Percentiles rank a stretch among this genome's conserved stretches.
These are phyloP conservation scores for Coniochaeta sp. DNA, from an alignment of 2,329 filamentous ascomycete genomes.

Conservation along the genomic window DNA sequence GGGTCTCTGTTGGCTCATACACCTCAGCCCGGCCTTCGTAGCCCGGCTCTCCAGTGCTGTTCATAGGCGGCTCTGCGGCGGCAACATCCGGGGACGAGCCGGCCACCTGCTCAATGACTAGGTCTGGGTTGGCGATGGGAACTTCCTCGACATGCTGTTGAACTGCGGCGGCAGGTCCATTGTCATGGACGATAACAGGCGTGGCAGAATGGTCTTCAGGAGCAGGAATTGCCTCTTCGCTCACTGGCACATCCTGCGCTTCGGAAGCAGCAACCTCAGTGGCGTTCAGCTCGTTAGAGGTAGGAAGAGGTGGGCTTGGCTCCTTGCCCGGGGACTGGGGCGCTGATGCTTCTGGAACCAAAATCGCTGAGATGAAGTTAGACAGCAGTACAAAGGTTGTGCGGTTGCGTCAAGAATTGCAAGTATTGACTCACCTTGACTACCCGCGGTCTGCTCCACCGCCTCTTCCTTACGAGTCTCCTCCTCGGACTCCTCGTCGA, in stretches of 20 bases:
- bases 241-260: neutral
- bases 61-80: neutral
- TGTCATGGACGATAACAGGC: neutral
- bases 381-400: too few relatives aligned
- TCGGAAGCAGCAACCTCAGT: neutral
- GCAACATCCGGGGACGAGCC: neutral
- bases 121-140: neutral
- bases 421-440: neutral
- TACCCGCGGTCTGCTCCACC: neutral
- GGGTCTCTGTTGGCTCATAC: conserved; percentile 49
- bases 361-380: neutral
- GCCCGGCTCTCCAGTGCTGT: neutral
- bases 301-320: neutral
- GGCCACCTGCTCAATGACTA: neutral
- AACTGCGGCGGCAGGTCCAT: neutral
- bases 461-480: neutral
- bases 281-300: neutral
- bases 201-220: neutral
- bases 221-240: neutral
- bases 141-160: neutral
- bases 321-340: neutral
- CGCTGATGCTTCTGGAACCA: neutral
- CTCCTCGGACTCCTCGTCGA: neutral
- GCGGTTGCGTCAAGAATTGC: neutral
- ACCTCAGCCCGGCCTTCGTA: conserved; percentile 32